Base-by-base conservation (phyloP, 2,329 filamentous ascomycete species). In the Fulvia fulva region DNA sequence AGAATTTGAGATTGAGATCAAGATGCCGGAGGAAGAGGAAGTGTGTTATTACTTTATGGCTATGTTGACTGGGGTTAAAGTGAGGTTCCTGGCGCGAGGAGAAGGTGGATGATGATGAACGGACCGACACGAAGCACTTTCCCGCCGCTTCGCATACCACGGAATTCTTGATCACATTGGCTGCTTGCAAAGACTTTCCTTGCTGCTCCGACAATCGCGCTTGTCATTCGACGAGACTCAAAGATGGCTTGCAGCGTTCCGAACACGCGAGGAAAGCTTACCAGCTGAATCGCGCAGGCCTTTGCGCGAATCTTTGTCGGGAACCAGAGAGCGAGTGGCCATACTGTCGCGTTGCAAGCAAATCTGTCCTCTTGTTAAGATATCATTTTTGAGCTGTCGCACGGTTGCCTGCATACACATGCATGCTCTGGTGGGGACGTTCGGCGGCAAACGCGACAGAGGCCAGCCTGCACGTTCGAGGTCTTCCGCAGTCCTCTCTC, bases 1-100 rank as follows among this genome's bases (percentile, higher is more conserved):
- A n/a, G 44, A 61, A 4, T 63, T 63, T 22, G 54, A 61, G 8
- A 34, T 63, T 14, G 23, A 56, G 16, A 56, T 61, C 14, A 46
- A 51, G 11, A 45, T 61, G 30, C 59, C 61, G 16, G 2, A n/a
- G 14, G 61, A 61, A 12, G 47, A 58, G n/a, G 53, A 59, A 3
- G 53, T 61, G 19, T 55, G 41, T 26, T 53, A 47, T 9, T 63
- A 58, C 28, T 63, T 63, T 23, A 43, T 53, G 34, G 37, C 51
- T 11, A 53, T 30, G 23, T 23, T 43, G 19, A 53, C 51, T 22
- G 43, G 53, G 3, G 16, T 41, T 6, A 50, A 50, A 26, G 47
- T 50, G 6, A 25, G 47, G 11, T 50, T 50, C 19, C 4, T 28
- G 12, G 22, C 47, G 11, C 23, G 45, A n/a, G 2, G 9, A 14